phyloP scores from a whole-genome alignment of 2,329 filamentous ascomycete species.

The Cytospora mali region DNA sequence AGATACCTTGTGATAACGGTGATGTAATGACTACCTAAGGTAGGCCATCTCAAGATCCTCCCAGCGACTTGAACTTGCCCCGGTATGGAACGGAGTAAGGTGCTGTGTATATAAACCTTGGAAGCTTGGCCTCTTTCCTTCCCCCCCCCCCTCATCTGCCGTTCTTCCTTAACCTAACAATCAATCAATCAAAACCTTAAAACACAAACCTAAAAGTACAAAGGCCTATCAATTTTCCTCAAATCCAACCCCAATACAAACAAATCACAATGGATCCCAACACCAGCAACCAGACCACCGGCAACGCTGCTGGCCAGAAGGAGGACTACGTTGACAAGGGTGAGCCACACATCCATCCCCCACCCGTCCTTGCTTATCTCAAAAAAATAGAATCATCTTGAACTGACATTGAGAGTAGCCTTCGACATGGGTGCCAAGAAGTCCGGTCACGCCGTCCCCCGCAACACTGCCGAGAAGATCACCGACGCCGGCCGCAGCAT shows the following conservation, averaged over 20 bases:
- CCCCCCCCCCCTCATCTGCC: not conserved
- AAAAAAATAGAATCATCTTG: not conserved
- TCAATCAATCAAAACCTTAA: not conserved
- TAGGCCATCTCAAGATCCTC: not conserved
- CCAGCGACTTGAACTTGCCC: not conserved
- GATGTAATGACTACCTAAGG: not conserved
- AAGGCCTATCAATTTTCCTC: not conserved
- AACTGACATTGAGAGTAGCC: slow-evolving; percentile 28
- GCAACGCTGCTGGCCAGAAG: slow-evolving; percentile 31
- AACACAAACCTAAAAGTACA: not conserved
- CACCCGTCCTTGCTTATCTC: too few species aligned
- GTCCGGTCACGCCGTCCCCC: slow-evolving; percentile 29
- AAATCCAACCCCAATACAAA: not conserved
- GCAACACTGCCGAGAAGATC: slow-evolving; percentile 37
- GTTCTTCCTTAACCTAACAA: not conserved
- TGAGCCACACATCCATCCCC: slow-evolving; percentile 22
- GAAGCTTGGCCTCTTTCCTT: too few species aligned
- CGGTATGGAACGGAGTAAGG: too few species aligned
- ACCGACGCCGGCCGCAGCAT: slow-evolving; percentile 38
- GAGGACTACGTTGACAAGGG: slow-evolving; percentile 40
- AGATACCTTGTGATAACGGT: not conserved
- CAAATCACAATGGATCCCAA: slow-evolving; percentile 15
- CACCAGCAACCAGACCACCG: slow-evolving; percentile 13
- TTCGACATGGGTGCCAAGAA: slow-evolving; percentile 37
- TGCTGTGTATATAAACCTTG: not conserved